A percentile compares a stretch with the other conserved stretches of the same genome.
phyloP scores from a whole-genome alignment of 2,329 filamentous ascomycete species.

The Trichoderma sp. region DNA sequence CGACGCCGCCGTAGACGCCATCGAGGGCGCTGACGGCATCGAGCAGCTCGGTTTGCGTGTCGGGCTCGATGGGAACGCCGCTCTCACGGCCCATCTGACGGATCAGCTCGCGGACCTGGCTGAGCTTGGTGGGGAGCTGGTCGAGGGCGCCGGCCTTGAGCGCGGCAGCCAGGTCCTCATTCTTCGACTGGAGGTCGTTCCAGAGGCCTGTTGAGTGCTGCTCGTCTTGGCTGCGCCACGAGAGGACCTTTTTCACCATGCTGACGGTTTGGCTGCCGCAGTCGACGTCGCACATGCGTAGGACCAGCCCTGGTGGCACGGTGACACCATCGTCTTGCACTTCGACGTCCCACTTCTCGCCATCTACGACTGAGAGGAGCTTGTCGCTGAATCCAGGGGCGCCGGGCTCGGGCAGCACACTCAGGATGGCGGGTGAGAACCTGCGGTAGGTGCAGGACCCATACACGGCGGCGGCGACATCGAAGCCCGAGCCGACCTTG shows the following conservation, averaged over 20 bases:
- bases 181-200: conserved; percentile 69
- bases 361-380: conserved; percentile 66
- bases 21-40: conserved; percentile 70
- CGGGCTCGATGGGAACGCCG: conserved; percentile 84
- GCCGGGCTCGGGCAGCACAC: conserved; percentile 64
- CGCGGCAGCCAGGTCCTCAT: conserved; percentile 66
- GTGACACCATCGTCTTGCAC: conserved; percentile 67
- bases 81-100: conserved; percentile 72
- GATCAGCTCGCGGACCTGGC: conserved; percentile 59
- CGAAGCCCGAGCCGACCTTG: conserved; percentile 94
- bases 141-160: conserved; percentile 52
- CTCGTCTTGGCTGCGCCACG: conserved; percentile 69
- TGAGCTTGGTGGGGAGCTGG: conserved; percentile 48
- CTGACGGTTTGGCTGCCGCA: conserved; percentile 90
- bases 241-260: conserved; percentile 91
- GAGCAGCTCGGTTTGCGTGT: conserved; percentile 77
- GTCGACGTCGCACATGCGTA: conserved; percentile 95
- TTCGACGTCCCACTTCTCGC: conserved; percentile 73
- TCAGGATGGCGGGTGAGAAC: conserved; percentile 80
- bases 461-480: conserved; percentile 89
- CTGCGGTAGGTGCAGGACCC: conserved; percentile 87
- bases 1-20: conserved; percentile 86
- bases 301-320: conserved; percentile 69
- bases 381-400: conserved; percentile 63
- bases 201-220: conserved; percentile 69